Evolutionary conservation across 257 asterid genomes (phyloP).

Genomic region (Fraxinus anomala): DNA sequence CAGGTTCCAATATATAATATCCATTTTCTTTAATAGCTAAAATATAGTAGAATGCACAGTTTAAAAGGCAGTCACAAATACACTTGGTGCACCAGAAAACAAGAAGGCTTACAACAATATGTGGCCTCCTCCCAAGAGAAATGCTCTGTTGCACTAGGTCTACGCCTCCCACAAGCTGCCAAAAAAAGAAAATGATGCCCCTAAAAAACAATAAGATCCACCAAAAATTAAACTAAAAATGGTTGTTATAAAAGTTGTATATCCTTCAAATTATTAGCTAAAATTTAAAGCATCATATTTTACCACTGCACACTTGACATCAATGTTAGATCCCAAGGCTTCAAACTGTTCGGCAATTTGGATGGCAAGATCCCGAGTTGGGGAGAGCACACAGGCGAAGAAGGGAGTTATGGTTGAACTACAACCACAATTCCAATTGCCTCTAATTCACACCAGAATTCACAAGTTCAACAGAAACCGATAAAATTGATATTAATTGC

Average conservation of each 20-base stretch:
- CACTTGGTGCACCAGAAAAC: conserved; percentile 3
- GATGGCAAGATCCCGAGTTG: conserved; percentile 85
- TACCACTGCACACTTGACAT: conserved; percentile 77
- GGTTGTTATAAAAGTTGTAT: background rate
- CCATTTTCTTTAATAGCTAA: background rate
- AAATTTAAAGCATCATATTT: background rate
- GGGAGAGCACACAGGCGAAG: conserved; percentile 84
- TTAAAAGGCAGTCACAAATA: background rate
- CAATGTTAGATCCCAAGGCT: conserved; percentile 86
- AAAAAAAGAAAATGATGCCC: conserved; percentile 17
- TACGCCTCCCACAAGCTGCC: conserved; percentile 88
- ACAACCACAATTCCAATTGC: too few relatives aligned
- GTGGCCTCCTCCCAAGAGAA: conserved; percentile 80
- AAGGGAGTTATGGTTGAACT: conserved; percentile 32
- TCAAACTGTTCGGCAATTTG: conserved; percentile 84
- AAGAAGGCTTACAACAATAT: conserved; percentile 67
- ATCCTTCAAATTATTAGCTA: background rate
- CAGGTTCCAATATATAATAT: background rate
- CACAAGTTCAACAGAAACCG: too few relatives aligned
- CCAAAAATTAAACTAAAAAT: background rate
- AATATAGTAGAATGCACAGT: background rate
- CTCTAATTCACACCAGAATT: too few relatives aligned
- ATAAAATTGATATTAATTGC: too few relatives aligned
- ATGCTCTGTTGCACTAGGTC: conserved; percentile 72
- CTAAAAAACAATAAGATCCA: background rate